Percentiles rank a stretch among this genome's conserved stretches.
Evolutionary conservation across 2,329 filamentous ascomycete genomes (phyloP).

Genomic region (Ascochyta rabiei): DNA sequence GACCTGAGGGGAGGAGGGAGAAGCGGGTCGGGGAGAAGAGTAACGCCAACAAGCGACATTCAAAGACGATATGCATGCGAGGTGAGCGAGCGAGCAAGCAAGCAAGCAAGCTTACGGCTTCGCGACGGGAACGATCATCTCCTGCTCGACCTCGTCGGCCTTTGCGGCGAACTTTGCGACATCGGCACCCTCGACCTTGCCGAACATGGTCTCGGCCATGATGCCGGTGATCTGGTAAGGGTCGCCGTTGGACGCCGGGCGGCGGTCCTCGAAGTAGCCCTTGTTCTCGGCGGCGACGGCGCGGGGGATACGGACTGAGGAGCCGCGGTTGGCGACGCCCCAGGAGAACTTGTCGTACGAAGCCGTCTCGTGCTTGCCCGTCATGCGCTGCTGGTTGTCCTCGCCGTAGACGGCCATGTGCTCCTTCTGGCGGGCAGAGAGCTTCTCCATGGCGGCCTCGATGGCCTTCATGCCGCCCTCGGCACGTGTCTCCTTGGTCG

Average conservation of each 20-base stretch:
- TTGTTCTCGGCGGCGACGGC: constrained; percentile 84
- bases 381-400: constrained; percentile 93
- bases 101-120: constrained; percentile 31
- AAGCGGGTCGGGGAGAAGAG: not conserved
- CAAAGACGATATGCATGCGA: not conserved
- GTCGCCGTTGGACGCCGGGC: constrained; percentile 79
- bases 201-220: constrained; percentile 72
- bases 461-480: constrained; percentile 97
- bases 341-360: constrained; percentile 91
- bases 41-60: constrained; percentile 13
- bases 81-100: too few relatives aligned
- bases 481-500: constrained; percentile 82
- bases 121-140: constrained; percentile 38
- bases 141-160: constrained; percentile 42
- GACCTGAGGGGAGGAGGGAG: not conserved
- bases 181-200: constrained; percentile 57
- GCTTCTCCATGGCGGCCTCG: constrained; percentile 71
- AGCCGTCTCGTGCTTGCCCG: constrained; percentile 92
- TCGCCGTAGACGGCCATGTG: constrained; percentile 90
- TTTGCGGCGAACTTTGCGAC: constrained; percentile 50
- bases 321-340: constrained; percentile 94
- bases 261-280: constrained; percentile 83
- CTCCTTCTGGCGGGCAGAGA: constrained; percentile 57
- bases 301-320: constrained; percentile 90
- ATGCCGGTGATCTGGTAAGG: constrained; percentile 85